Evolutionary conservation across 495 filamentous ascomycete species (phyloP).

Genomic region (Astrothelium subdiscretum): DNA sequence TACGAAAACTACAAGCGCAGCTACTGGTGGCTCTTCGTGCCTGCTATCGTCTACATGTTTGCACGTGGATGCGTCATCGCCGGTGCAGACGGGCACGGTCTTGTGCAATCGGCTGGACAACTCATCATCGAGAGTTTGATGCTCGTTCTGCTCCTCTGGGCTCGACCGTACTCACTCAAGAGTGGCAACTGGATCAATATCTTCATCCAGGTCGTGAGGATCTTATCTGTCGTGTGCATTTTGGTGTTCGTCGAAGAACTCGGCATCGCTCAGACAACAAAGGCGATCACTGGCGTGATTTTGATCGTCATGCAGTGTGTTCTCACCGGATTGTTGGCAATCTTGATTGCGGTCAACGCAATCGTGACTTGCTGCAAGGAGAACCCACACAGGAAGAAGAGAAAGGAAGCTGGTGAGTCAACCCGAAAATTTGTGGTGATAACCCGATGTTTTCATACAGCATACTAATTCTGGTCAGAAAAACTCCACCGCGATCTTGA

Average conservation of each 20-base stretch:
- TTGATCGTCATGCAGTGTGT: slow-evolving; percentile 81
- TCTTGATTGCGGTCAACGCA: slow-evolving; percentile 83
- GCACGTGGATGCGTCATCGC: slow-evolving; percentile 81
- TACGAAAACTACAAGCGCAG: slow-evolving; percentile 89
- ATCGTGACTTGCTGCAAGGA: slow-evolving; percentile 68
- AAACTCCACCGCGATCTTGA: slow-evolving; percentile 75
- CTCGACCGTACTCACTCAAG: slow-evolving; percentile 71
- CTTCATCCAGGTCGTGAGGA: slow-evolving; percentile 85
- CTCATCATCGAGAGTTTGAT: slow-evolving; percentile 68
- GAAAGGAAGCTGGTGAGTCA: slow-evolving; percentile 73
- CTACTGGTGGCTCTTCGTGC: slow-evolving; percentile 96
- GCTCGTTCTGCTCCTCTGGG: slow-evolving; percentile 64
- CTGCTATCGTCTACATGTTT: slow-evolving; percentile 85
- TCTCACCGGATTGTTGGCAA: slow-evolving; percentile 71
- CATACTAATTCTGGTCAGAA: slow-evolving; percentile 37
- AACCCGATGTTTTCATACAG: neutral
- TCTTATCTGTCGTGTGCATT: slow-evolving; percentile 79
- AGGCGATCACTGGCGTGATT: slow-evolving; percentile 82
- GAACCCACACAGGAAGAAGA: slow-evolving; percentile 76
- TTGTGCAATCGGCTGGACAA: slow-evolving; percentile 66
- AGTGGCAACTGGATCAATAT: slow-evolving; percentile 90
- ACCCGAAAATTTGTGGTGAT: neutral
- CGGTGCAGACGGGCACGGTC: slow-evolving; percentile 73
- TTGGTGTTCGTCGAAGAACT: slow-evolving; percentile 91
- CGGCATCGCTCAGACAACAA: slow-evolving; percentile 82